These are phyloP conservation scores for Botrytis byssoidea DNA, from an alignment of 2,329 filamentous ascomycete species.

Conservation along the genomic window DNA sequence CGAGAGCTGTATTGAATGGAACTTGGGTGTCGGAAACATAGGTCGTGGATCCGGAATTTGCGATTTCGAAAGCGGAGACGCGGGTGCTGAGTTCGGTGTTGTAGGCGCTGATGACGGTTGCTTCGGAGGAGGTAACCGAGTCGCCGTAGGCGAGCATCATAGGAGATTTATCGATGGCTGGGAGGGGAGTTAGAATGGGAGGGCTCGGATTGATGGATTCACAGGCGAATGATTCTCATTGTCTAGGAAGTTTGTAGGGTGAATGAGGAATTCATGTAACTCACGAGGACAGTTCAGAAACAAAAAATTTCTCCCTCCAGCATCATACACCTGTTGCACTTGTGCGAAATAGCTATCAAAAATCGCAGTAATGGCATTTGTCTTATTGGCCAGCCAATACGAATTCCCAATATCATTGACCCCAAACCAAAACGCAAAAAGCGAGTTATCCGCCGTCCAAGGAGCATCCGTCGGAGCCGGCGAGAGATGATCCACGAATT, in stretches of 20 bases:
- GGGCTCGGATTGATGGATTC: background rate
- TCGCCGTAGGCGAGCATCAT: slow-evolving; percentile 11
- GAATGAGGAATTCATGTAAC: background rate
- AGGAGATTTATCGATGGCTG: background rate
- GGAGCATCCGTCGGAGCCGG: slow-evolving; percentile 39
- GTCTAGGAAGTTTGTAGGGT: background rate
- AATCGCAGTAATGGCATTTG: slow-evolving; percentile 40
- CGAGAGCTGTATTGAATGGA: background rate
- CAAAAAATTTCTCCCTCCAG: slow-evolving; percentile 49
- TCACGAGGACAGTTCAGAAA: slow-evolving; percentile 48
- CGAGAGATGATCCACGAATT: slow-evolving; percentile 42
- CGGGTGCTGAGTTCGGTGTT: background rate
- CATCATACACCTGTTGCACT: slow-evolving; percentile 45
- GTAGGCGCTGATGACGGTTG: background rate
- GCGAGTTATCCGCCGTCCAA: slow-evolving; percentile 42
- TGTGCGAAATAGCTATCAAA: slow-evolving; percentile 47
- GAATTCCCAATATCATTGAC: slow-evolving; percentile 53
- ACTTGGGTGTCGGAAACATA: background rate
- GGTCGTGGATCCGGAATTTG: background rate
- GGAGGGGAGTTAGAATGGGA: background rate
- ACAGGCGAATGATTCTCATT: too few species aligned
- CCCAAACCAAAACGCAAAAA: slow-evolving; percentile 53
- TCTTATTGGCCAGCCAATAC: slow-evolving; percentile 40
- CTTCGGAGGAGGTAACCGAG: background rate
- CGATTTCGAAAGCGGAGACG: background rate